Conservation (phyloP, 106 monocot species). For the Dendrobium officinale region DNA sequence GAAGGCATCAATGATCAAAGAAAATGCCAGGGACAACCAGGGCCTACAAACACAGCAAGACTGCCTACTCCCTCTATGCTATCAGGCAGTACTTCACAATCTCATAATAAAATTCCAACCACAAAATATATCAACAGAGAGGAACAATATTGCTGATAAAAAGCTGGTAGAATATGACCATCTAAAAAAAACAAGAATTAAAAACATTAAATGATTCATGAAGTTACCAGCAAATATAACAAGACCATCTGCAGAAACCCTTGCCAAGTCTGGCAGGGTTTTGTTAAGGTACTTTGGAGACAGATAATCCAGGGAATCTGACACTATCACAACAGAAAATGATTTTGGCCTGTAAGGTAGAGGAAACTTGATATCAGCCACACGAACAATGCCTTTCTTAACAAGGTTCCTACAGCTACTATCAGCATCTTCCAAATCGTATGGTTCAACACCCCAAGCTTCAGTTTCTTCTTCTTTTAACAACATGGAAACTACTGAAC, state of each 20-base stretch:
- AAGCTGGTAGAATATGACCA: background rate
- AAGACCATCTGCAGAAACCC: conserved; percentile 36
- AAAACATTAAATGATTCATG: background rate
- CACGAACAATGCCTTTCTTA: conserved; percentile 61
- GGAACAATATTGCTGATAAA: background rate
- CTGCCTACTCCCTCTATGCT: background rate
- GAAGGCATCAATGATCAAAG: background rate
- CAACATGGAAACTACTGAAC: conserved; percentile 47
- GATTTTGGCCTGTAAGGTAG: conserved; percentile 39
- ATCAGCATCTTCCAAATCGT: conserved; percentile 67
- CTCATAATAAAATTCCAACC: background rate
- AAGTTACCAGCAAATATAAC: conserved; percentile 32
- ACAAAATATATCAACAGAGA: background rate
- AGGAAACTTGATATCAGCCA: conserved; percentile 53
- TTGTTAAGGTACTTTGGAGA: conserved; percentile 49
- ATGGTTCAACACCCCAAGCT: conserved; percentile 66
- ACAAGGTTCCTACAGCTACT: conserved; percentile 54
- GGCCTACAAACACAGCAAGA: background rate
- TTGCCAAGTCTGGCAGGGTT: conserved; percentile 45
- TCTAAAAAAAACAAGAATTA: background rate
- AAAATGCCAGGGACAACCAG: background rate
- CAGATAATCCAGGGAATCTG: conserved; percentile 49
- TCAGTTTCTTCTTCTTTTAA: conserved; percentile 51
- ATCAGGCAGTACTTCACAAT: background rate
- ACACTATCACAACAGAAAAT: conserved; percentile 42